Percentiles rank a stretch among this genome's conserved stretches.
phyloP scores from a whole-genome alignment of 177 flowering plant genomes.

The Vitis hybrid region DNA sequence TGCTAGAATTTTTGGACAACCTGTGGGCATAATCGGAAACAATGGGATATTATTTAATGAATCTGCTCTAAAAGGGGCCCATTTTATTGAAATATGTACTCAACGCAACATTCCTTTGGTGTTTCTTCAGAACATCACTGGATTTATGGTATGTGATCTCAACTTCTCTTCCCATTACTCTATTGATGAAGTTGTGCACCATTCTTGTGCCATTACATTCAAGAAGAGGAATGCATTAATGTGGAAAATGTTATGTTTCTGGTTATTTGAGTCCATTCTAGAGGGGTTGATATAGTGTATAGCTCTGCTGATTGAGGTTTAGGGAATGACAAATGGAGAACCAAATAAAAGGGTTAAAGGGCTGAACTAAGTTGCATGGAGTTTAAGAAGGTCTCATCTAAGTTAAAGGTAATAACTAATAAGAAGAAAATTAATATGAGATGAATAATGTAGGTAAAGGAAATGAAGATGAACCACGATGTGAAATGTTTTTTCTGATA shows the following conservation, averaged over 20 bases:
- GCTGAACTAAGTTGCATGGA: not conserved
- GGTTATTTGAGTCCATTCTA: not conserved
- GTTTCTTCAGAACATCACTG: conserved; percentile 96
- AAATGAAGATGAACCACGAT: too few relatives aligned
- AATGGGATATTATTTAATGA: conserved; percentile 92
- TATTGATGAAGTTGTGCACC: not conserved
- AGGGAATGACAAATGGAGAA: not conserved
- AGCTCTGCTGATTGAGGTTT: too few relatives aligned
- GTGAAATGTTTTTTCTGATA: too few relatives aligned
- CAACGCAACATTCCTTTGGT: conserved; percentile 94
- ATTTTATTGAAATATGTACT: conserved; percentile 88
- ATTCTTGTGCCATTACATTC: not conserved
- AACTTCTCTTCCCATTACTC: not conserved
- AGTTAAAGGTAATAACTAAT: not conserved
- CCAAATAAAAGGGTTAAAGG: not conserved
- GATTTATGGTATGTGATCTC: conserved; percentile 76
- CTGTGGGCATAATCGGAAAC: conserved; percentile 94
- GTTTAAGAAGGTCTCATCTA: not conserved
- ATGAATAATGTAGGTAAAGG: too few relatives aligned
- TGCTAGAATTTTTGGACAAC: conserved; percentile 81
- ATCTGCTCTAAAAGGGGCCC: conserved; percentile 97
- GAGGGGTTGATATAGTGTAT: too few relatives aligned
- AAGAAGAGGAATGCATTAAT: not conserved
- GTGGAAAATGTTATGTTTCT: not conserved
- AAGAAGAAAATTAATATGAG: not conserved